Evolutionary conservation across 495 filamentous ascomycete genomes (phyloP), one percentile per base, ranked within the genome.

Genomic region (Penicilliopsis zonata): DNA sequence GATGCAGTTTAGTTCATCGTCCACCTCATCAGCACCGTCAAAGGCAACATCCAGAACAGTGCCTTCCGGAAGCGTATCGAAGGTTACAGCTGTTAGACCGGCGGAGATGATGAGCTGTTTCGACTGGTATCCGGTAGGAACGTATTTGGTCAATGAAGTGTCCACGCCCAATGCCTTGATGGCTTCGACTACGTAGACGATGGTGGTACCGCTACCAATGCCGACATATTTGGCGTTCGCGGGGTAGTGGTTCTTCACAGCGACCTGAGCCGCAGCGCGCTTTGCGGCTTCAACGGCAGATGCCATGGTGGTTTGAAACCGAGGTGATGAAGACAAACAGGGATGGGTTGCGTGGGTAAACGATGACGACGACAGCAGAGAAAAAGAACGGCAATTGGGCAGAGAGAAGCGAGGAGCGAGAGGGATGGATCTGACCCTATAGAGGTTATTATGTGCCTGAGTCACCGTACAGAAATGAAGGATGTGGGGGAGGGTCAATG

Each of bases 21-120:
- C 90, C 17, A 98, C 86, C 63, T 98, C 90, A 53, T 98, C 90
- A 14, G 90, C 92, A 22, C 90, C 88, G 57, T 95, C 88, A 45
- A 96, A 96, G 18, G 77, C 77, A 18, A 96, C 77, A 47, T 94
- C 86, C 31, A 90, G 65, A 10, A 64, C 46, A 12, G 58, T 69
- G 12, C 70, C 62, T 13, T 64, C 51, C 5, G 82, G 76, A 33
- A 88, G 52, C 23, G 61, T 47, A 47, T 86, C 82, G 55, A 94
- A 86, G 39, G 76, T 73, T 9, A 86, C 70, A 3, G 88, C 74
- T 5, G 63, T 71, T 34, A 98, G 62, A 0, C 83, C 83, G 9
- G 86, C 82, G 22, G 63, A 58, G 28, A 78, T 55, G 50, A 98
- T 92, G 20, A 94, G 66, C 49, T 83, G 72, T 30, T 82, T 79